Conservation (phyloP, 352 stramenopile genomes). For the Sclerospora graminicola region DNA sequence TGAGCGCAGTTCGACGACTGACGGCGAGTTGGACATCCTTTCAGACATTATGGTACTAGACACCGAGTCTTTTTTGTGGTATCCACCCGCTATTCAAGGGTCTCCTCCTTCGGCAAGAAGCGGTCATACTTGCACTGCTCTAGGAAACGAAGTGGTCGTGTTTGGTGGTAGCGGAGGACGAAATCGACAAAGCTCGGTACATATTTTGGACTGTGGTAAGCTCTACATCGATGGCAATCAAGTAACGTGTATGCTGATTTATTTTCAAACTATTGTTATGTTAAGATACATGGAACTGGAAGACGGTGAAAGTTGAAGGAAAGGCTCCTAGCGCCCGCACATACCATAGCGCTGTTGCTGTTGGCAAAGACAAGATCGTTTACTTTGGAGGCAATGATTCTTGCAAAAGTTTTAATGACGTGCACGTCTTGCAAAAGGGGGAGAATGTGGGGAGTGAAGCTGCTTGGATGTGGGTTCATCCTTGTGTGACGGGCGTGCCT, state of each 20-base stretch:
- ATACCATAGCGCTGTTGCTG: slow-evolving; percentile 81
- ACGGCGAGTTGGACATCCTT: slow-evolving; percentile 60
- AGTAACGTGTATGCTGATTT: neutral
- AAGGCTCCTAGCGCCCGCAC: slow-evolving; percentile 81
- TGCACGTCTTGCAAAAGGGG: slow-evolving; percentile 84
- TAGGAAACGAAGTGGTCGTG: slow-evolving; percentile 70
- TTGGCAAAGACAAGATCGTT: slow-evolving; percentile 65
- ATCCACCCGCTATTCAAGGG: slow-evolving; percentile 81
- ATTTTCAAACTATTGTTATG: neutral
- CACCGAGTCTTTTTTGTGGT: slow-evolving; percentile 91
- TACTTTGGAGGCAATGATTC: slow-evolving; percentile 92
- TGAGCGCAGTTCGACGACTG: slow-evolving; percentile 50
- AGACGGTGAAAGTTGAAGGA: slow-evolving; percentile 74
- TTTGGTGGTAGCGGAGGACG: slow-evolving; percentile 67
- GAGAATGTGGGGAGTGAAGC: slow-evolving; percentile 9
- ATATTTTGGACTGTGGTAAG: slow-evolving; percentile 64
- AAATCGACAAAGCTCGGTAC: slow-evolving; percentile 62
- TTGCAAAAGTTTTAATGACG: slow-evolving; percentile 84
- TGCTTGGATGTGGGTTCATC: slow-evolving; percentile 85
- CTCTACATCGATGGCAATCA: neutral
- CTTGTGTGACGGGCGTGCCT: slow-evolving; percentile 53
- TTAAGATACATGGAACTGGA: slow-evolving; percentile 87
- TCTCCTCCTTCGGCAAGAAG: slow-evolving; percentile 47
- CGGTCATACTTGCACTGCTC: slow-evolving; percentile 62
- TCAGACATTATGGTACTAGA: slow-evolving; percentile 88